Evolutionary conservation across 2,329 filamentous ascomycete species (phyloP), one percentile per base, ranked within the genome.

Genomic region (Botrytis aclada): DNA sequence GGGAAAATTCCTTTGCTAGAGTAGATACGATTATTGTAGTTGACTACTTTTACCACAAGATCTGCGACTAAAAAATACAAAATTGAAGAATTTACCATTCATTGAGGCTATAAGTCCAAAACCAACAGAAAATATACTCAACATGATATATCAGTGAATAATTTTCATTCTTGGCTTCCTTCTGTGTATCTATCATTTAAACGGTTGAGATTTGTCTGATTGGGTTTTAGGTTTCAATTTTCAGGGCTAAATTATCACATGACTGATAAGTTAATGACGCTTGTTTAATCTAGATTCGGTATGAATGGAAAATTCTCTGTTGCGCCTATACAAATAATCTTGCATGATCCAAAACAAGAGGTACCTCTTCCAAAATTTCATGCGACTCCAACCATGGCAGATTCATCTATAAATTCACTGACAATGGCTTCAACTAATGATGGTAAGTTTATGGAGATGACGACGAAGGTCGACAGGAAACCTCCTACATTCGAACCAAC

Each of bases 171-270:
- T 47, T 32, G 39, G 14, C 54, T 62, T 45, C 61, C 41, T 0
- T 64, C 61, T 71, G 69, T 71, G 60, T 65, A 71, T 71, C 69
- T 54, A 54, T n/a, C n/a, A 65, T 37, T 22, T 25, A n/a, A 37
- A 71, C 45, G 69, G 60, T 56, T 47, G 69, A 61, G 69, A 45
- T 43, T 71, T 62, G 34, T 65, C 29, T 71, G 60, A 71, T 71
- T 65, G 69, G 60, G 60, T 71, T 54, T 54, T 54, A 54, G 51
- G 51, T 54, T 29, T 71, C 61, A 51, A 65, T 56, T 25, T 32
- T 65, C 69, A 71, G 69, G 69, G 69, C 69, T 72, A 72, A 47
- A 67, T 20, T 79, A 54, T 20, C 63, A 45, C 51, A 71, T 45
- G 60, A 62, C 62, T 16, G 41, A 25, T 45, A 43, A 62, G 29